Evolutionary conservation across 306 rosid species (phyloP).

Genomic region (Glycine tomentella): DNA sequence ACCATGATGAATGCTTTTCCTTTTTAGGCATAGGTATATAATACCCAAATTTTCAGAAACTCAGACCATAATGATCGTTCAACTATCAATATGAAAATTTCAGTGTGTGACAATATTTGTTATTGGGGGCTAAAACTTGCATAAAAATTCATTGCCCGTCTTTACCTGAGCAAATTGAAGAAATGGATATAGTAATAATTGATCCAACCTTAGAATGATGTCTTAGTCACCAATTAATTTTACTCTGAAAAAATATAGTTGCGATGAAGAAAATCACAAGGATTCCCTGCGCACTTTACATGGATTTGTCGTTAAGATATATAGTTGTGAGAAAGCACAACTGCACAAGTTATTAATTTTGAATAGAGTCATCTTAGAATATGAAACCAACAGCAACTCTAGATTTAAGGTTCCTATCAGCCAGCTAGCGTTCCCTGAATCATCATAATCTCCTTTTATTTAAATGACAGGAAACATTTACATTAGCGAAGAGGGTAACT

Average conservation of each 20-base stretch:
- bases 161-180: neutral
- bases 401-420: slow-evolving; percentile 16
- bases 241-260: neutral
- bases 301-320: neutral
- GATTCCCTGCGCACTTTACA: slow-evolving; percentile 1
- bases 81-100: neutral
- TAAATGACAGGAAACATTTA: neutral
- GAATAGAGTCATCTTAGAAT: neutral
- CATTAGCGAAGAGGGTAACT: neutral
- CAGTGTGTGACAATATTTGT: neutral
- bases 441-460: slow-evolving; percentile 13
- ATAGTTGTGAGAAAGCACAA: slow-evolving; percentile 4
- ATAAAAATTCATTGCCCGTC: neutral
- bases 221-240: neutral
- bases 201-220: neutral
- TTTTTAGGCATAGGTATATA: neutral
- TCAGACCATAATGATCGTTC: neutral
- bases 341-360: no score
- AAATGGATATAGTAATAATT: neutral
- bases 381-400: neutral
- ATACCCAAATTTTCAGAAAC: no score
- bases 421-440: neutral
- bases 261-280: neutral
- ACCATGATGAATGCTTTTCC: neutral
- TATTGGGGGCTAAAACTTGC: neutral